phyloP scores from a whole-genome alignment of 805 yeast species.

The Saccharomycopsis sp. region DNA sequence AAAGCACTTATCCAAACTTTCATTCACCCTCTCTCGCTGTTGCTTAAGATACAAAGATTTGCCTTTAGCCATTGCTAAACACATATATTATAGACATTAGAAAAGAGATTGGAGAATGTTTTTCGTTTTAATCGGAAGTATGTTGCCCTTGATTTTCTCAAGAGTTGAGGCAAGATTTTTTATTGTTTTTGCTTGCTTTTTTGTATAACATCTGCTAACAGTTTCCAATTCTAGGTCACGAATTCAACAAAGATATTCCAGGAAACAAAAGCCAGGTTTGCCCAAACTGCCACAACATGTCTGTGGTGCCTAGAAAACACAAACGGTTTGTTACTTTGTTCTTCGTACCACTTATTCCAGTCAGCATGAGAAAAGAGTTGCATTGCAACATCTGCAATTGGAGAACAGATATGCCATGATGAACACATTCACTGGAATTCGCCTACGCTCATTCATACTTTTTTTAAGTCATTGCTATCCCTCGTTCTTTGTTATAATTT shows the following conservation, averaged over 20 bases:
- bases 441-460: too few species aligned
- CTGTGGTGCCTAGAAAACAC: slow-evolving; percentile 44
- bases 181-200: not conserved
- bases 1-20: too few species aligned
- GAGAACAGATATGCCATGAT: slow-evolving; percentile 33
- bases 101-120: slow-evolving; percentile 27
- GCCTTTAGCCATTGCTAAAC: too few species aligned
- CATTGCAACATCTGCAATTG: slow-evolving; percentile 45
- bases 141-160: slow-evolving; percentile 2
- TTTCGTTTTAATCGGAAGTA: slow-evolving; percentile 19
- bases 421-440: too few species aligned
- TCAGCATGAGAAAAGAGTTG: slow-evolving; percentile 42
- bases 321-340: slow-evolving; percentile 45
- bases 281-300: slow-evolving; percentile 49
- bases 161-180: not conserved
- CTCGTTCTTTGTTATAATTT: too few species aligned
- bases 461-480: too few species aligned
- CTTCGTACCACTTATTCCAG: slow-evolving; percentile 46
- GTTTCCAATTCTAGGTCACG: slow-evolving; percentile 13
- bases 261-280: slow-evolving; percentile 29
- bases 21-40: too few species aligned
- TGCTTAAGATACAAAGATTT: too few species aligned
- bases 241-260: slow-evolving; percentile 15
- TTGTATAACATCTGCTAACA: not conserved
- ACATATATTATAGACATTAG: too few species aligned